phyloP scores from a whole-genome alignment of 306 rosid species.

The Malus sylvestris region DNA sequence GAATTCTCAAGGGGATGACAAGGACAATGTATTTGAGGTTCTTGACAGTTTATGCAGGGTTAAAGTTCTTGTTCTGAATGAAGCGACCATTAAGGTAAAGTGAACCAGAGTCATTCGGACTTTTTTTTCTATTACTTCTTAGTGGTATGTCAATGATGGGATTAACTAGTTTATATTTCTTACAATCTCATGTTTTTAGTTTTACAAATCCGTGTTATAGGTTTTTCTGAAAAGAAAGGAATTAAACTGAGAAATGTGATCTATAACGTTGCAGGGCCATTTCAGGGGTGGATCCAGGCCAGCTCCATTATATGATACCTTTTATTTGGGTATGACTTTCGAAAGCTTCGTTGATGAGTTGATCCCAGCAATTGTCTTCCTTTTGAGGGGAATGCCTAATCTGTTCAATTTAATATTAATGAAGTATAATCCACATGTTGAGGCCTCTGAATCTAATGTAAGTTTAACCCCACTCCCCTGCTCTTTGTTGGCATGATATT shows the following conservation, averaged over 20 bases:
- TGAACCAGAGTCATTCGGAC: no score
- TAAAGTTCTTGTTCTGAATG: neutral
- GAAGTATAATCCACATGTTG: neutral
- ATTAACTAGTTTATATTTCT: no score
- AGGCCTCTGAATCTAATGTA: neutral
- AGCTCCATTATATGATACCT: neutral
- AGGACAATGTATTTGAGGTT: neutral
- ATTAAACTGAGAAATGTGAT: neutral
- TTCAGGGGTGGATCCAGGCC: neutral
- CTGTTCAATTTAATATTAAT: neutral
- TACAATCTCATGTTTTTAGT: no score
- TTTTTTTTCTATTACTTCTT: no score
- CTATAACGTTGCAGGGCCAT: neutral
- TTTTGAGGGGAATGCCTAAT: slow-evolving; percentile 1
- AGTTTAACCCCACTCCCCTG: neutral
- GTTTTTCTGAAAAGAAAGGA: neutral
- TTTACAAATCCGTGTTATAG: no score
- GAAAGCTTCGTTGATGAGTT: neutral
- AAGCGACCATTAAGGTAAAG: neutral
- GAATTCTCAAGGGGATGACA: neutral
- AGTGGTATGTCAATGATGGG: no score
- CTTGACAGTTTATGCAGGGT: neutral
- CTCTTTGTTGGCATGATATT: no score
- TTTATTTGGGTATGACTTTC: neutral
- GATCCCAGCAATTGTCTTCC: neutral